phyloP scores from a whole-genome alignment of 352 stramenopile genomes.

The Phytopythium montanum region DNA sequence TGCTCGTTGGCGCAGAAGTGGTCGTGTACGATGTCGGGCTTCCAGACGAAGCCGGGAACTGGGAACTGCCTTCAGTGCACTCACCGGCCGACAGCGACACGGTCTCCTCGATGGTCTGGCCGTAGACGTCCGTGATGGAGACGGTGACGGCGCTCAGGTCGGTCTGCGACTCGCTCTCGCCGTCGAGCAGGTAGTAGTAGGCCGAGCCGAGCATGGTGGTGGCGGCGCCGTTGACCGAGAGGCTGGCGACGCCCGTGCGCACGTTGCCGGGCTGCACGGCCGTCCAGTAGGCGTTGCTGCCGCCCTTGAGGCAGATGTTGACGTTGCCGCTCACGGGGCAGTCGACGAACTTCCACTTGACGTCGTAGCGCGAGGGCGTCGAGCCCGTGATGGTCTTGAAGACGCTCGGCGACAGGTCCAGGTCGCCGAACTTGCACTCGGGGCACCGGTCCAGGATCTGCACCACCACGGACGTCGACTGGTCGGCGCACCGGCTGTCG shows the following conservation, averaged over 20 bases:
- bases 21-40: slow-evolving; percentile 7
- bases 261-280: slow-evolving; percentile 44
- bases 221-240: slow-evolving; percentile 48
- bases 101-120: slow-evolving; percentile 37
- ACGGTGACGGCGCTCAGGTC: slow-evolving; percentile 33
- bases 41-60: slow-evolving; percentile 27
- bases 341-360: slow-evolving; percentile 70
- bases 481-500: slow-evolving; percentile 36
- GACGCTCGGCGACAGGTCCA: slow-evolving; percentile 67
- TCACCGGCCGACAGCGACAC: slow-evolving; percentile 32
- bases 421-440: slow-evolving; percentile 58
- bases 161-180: slow-evolving; percentile 18
- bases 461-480: slow-evolving; percentile 45
- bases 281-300: slow-evolving; percentile 46
- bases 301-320: slow-evolving; percentile 51
- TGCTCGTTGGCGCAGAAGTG: slow-evolving; percentile 11
- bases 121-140: slow-evolving; percentile 39
- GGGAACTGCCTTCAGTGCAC: slow-evolving; percentile 31
- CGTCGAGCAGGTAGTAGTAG: slow-evolving; percentile 60
- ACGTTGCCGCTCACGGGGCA: slow-evolving; percentile 49
- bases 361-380: slow-evolving; percentile 39
- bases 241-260: slow-evolving; percentile 26
- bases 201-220: slow-evolving; percentile 52
- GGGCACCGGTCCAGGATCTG: slow-evolving; percentile 74
- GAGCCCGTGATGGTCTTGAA: slow-evolving; percentile 68